Percentiles rank a stretch among this genome's conserved stretches.
phyloP scores from a whole-genome alignment of 495 filamentous ascomycete genomes.

The Bathelium albidoporum region DNA sequence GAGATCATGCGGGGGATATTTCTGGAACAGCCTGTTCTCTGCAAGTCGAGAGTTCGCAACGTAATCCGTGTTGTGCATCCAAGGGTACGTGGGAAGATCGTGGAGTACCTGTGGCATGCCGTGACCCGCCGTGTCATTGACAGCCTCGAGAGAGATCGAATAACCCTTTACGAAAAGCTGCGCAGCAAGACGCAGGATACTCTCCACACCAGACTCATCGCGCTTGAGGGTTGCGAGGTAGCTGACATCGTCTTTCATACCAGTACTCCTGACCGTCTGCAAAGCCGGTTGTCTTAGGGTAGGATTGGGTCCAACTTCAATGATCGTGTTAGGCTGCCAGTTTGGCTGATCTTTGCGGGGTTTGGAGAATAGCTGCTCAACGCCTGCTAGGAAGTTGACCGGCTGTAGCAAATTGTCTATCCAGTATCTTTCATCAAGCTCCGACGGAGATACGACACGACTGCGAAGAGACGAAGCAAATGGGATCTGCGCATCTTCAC shows the following conservation, averaged over 20 bases:
- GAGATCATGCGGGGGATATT: not conserved
- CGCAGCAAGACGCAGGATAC: not conserved
- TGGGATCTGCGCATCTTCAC: not conserved
- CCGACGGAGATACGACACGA: not conserved
- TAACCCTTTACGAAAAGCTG: not conserved
- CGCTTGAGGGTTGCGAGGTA: not conserved
- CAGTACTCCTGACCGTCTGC: not conserved
- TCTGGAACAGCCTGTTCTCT: not conserved
- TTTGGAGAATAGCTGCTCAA: not conserved
- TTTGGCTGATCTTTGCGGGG: not conserved
- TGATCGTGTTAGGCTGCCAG: not conserved
- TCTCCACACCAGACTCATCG: not conserved
- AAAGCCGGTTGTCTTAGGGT: conserved; percentile 8
- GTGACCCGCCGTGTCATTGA: not conserved
- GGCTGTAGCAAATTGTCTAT: conserved; percentile 10
- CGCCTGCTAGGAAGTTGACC: not conserved
- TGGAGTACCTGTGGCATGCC: not conserved
- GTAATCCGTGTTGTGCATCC: not conserved
- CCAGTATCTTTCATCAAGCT: conserved; percentile 13
- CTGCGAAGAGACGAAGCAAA: not conserved
- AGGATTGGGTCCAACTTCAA: conserved; percentile 14
- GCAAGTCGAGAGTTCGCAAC: not conserved
- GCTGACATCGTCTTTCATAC: not conserved
- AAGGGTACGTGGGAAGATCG: not conserved
- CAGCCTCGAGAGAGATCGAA: not conserved